Evolutionary conservation across 1,284 basidiomycete genomes (phyloP), one percentile per base, ranked within the genome.

Genomic region (Pascua guehoae): DNA sequence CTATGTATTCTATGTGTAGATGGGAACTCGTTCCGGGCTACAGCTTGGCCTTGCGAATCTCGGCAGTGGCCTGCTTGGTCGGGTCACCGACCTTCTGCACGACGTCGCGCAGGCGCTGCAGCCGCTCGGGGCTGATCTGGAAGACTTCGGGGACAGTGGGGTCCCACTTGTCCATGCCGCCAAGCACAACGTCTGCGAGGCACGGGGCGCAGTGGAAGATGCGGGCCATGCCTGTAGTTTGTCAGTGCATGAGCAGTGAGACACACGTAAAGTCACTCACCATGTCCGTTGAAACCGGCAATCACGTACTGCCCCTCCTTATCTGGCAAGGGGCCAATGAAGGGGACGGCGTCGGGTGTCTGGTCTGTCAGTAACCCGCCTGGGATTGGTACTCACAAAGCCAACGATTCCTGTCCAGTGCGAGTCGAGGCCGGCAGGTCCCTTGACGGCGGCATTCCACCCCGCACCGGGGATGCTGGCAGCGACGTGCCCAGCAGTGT

Each of bases 151-250:
- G 73, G 57, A 75, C 63, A 1, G 51, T 57, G 7, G 51, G 41
- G 18, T 70, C 66, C 66, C 70, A 73, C 36, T 60, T 53, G 8
- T 40, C 15, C 24, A 32, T 32, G 8, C 65, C 66, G 10, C 56
- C 61, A 24, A 61, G 51, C 1, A 75, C 65, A 44, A 66, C 49
- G 12, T 18, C 18, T 10, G 71, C 72, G 4, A 74, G 60, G 12
- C 61, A 58, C 3, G 73, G 73, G 2, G 71, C 73, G 40, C 67
- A 68, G 37, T 68, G 63, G 62, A 74, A 71, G 56, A 74, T 75
- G 15, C 72, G 60, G 32, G 73, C 72, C 72, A 73, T 68, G 2
- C 67, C 24, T 32, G 24, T 32, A 7, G 24, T 32, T 7, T 4
- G 24, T 32, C 24, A 32, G 24, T 32, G 24, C 4, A 32, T 32